phyloP scores from a whole-genome alignment of 1,139 yeast genomes.

The Nadsonia commutata region DNA sequence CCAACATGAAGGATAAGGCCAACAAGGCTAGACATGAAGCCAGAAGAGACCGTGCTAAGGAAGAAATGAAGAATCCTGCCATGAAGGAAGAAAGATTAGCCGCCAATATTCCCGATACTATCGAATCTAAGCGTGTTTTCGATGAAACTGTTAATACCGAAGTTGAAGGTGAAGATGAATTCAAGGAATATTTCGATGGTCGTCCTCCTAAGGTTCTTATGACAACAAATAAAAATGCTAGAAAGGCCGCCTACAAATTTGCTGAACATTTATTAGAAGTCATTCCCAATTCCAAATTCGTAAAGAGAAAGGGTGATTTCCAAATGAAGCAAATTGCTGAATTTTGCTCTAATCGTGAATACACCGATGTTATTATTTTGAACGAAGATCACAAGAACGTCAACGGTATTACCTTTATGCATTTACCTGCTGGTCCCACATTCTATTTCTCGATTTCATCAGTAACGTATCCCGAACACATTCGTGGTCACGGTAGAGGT shows the following conservation, averaged over 20 bases:
- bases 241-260: slow-evolving; percentile 77
- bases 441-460: slow-evolving; percentile 83
- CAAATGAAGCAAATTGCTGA: slow-evolving; percentile 75
- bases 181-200: slow-evolving; percentile 47
- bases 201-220: slow-evolving; percentile 68
- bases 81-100: slow-evolving; percentile 65
- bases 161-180: slow-evolving; percentile 72
- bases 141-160: slow-evolving; percentile 75
- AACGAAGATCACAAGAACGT: slow-evolving; percentile 90
- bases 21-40: slow-evolving; percentile 64
- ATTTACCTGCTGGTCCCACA: slow-evolving; percentile 89
- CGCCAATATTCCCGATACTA: slow-evolving; percentile 71
- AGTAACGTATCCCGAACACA: slow-evolving; percentile 34
- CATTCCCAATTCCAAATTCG: slow-evolving; percentile 72
- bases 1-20: slow-evolving; percentile 58
- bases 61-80: slow-evolving; percentile 70
- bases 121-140: slow-evolving; percentile 73
- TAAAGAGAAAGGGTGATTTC: slow-evolving; percentile 75
- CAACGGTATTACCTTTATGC: slow-evolving; percentile 83
- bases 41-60: slow-evolving; percentile 67
- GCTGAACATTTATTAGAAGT: slow-evolving; percentile 77
- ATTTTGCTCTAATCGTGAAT: slow-evolving; percentile 67
- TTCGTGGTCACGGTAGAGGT: slow-evolving; percentile 79
- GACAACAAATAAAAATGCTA: slow-evolving; percentile 80
- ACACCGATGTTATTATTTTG: slow-evolving; percentile 72